Evolutionary conservation across 1,284 basidiomycete genomes (phyloP).

Genomic region (Marasmius tenuissimus): DNA sequence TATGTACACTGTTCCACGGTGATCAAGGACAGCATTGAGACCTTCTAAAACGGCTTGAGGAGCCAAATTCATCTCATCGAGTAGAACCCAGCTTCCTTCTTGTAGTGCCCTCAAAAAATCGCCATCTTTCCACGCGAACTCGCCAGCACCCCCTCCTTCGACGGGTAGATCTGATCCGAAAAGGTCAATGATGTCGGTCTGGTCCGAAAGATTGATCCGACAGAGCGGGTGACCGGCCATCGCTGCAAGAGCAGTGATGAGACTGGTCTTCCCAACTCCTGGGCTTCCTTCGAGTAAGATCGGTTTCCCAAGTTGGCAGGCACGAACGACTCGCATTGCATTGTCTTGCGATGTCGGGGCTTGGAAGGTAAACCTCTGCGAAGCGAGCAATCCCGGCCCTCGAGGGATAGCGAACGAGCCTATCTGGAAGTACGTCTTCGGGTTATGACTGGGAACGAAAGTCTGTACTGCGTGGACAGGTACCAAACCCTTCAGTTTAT

Average conservation of each 20-base stretch:
- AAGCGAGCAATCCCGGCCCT: constrained; percentile 44
- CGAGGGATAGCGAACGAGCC: constrained; percentile 77
- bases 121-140: constrained; percentile 97
- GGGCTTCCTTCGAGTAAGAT: constrained; percentile 97
- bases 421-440: constrained; percentile 51
- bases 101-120: constrained; percentile 94
- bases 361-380: constrained; percentile 75
- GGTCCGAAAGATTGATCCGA: constrained; percentile 99
- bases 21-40: constrained; percentile 95
- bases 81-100: constrained; percentile 92
- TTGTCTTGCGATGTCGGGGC: constrained; percentile 92
- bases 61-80: constrained; percentile 99
- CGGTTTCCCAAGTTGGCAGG: constrained; percentile 89
- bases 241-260: constrained; percentile 87
- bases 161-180: constrained; percentile 97
- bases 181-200: constrained; percentile 95
- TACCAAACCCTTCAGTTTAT: constrained; percentile 51
- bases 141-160: constrained; percentile 87
- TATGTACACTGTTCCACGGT: constrained; percentile 93
- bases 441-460: constrained; percentile 33
- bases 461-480: constrained; percentile 36
- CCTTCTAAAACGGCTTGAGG: constrained; percentile 97
- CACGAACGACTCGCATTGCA: constrained; percentile 87
- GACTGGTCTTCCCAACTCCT: constrained; percentile 98
- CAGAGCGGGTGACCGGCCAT: constrained; percentile 79